A percentile compares a stretch with the other conserved stretches of the same genome.
Evolutionary conservation across 257 asterid species (phyloP).

Genomic region (Scutellaria minor): DNA sequence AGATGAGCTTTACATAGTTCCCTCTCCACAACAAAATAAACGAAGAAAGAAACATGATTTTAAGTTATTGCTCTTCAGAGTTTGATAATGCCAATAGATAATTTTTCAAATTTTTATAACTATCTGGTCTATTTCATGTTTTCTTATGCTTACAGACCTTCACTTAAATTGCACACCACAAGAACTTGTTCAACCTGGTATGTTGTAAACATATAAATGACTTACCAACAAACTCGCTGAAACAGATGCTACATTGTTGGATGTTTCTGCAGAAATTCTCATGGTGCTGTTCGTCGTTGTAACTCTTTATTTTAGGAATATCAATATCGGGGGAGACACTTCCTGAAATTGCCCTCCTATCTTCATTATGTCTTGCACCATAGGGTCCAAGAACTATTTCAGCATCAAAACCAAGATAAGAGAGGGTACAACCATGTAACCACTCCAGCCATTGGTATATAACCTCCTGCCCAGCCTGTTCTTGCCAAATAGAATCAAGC

Average conservation of each 20-base stretch:
- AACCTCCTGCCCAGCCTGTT: slow-evolving; percentile 79
- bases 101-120: background rate
- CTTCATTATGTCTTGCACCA: slow-evolving; percentile 46
- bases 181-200: slow-evolving; percentile 10
- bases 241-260: slow-evolving; percentile 86
- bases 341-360: slow-evolving; percentile 72
- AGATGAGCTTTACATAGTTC: background rate
- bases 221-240: slow-evolving; percentile 73
- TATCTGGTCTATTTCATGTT: slow-evolving; percentile 3
- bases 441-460: slow-evolving; percentile 90
- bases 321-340: slow-evolving; percentile 70
- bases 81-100: slow-evolving; percentile 3
- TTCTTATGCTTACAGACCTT: slow-evolving; percentile 8
- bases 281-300: slow-evolving; percentile 67
- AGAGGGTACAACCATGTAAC: slow-evolving; percentile 69
- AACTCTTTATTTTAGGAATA: slow-evolving; percentile 68
- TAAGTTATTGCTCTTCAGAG: background rate
- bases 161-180: slow-evolving; percentile 16
- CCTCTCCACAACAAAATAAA: background rate
- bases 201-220: slow-evolving; percentile 5
- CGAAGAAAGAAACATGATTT: background rate
- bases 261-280: slow-evolving; percentile 70
- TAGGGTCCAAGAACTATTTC: slow-evolving; percentile 77
- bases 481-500: slow-evolving; percentile 84
- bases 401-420: slow-evolving; percentile 68